A percentile compares a stretch with the other conserved stretches of the same genome.
phyloP scores from a whole-genome alignment of 2,329 filamentous ascomycete species.

The Anthostomella pinea region DNA sequence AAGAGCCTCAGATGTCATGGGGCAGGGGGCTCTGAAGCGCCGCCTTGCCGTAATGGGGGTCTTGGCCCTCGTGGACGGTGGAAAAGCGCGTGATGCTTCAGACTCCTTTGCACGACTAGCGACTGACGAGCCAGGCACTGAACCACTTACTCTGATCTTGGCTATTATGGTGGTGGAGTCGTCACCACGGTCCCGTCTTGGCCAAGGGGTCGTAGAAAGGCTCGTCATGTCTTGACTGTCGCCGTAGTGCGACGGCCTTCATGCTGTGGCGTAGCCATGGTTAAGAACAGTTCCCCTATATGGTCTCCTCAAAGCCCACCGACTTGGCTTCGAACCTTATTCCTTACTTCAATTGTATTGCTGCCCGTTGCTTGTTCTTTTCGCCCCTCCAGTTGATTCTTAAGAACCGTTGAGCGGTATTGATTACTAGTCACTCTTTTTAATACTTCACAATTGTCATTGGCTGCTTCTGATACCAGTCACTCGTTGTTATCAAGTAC shows the following conservation, averaged over 20 bases:
- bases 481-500: no score
- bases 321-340: slow-evolving; percentile 2
- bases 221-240: slow-evolving; percentile 9
- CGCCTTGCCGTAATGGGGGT: not conserved
- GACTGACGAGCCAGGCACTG: no score
- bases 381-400: slow-evolving; percentile 10
- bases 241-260: no score
- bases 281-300: slow-evolving; percentile 10
- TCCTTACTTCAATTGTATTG: slow-evolving; percentile 5
- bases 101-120: no score
- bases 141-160: not conserved
- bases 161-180: not conserved
- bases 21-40: slow-evolving; percentile 12
- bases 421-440: slow-evolving; percentile 9
- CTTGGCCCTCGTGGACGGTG: slow-evolving; percentile 1
- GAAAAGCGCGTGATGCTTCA: slow-evolving; percentile 1
- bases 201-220: slow-evolving; percentile 1
- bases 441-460: slow-evolving; percentile 12
- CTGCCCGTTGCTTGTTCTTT: slow-evolving; percentile 5
- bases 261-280: no score
- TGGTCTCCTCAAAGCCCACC: slow-evolving; percentile 8
- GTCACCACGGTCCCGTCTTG: not conserved
- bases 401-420: slow-evolving; percentile 19
- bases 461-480: not conserved
- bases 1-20: slow-evolving; percentile 15